These are phyloP conservation scores for Bathelium albidoporum DNA, from an alignment of 495 filamentous ascomycete genomes.

Conservation along the genomic window DNA sequence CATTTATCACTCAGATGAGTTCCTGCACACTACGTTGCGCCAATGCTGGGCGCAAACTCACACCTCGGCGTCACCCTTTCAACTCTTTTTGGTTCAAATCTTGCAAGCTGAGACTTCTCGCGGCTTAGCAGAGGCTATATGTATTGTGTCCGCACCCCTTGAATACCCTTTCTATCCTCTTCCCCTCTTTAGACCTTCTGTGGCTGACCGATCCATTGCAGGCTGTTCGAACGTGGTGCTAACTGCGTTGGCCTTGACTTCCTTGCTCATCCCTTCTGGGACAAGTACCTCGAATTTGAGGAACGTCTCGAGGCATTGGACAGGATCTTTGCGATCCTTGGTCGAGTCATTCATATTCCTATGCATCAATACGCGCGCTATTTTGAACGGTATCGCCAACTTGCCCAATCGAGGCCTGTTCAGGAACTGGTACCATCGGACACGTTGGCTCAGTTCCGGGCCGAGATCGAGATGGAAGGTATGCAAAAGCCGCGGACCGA, in stretches of 20 bases:
- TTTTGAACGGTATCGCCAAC: conserved; percentile 78
- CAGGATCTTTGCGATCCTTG: conserved; percentile 75
- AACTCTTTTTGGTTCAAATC: neutral
- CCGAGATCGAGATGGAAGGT: conserved; percentile 55
- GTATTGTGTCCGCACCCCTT: conserved; percentile 24
- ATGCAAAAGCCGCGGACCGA: conserved; percentile 45
- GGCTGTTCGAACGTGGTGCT: conserved; percentile 88
- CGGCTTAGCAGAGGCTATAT: neutral
- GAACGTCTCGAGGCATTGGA: conserved; percentile 78
- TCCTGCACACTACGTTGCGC: conserved; percentile 33
- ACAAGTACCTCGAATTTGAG: conserved; percentile 96
- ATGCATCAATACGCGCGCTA: conserved; percentile 96
- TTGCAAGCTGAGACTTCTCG: neutral
- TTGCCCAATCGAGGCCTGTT: conserved; percentile 64
- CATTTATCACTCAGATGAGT: conserved; percentile 40
- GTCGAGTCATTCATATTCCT: conserved; percentile 80
- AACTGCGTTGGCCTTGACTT: conserved; percentile 84
- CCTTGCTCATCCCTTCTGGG: conserved; percentile 92
- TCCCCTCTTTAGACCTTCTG: neutral
- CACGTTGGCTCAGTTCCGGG: conserved; percentile 54
- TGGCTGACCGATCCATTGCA: conserved; percentile 27
- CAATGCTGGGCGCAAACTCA: neutral
- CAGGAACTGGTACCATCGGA: conserved; percentile 61
- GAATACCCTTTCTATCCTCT: conserved; percentile 6
- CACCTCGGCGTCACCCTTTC: neutral